Percentiles rank a stretch among this genome's conserved stretches.
phyloP scores from a whole-genome alignment of 441 rosid species.

The Croton laevigatus region DNA sequence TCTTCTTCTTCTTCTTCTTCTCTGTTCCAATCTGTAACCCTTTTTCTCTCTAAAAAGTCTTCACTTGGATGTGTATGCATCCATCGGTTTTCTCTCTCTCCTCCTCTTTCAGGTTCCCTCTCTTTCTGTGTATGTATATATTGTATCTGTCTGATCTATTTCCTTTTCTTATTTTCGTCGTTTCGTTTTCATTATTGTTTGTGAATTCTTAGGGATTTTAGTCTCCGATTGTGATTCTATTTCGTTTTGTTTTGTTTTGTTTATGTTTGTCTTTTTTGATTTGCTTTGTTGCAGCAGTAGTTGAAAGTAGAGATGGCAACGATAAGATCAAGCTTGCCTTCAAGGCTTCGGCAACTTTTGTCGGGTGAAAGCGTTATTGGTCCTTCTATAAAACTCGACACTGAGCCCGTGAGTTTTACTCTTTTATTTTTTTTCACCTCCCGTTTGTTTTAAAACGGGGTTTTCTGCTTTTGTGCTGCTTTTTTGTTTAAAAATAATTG shows the following conservation, averaged over 20 bases:
- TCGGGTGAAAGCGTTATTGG: conserved; percentile 82
- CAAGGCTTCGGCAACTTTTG: conserved; percentile 85
- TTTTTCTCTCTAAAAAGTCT: conserved; percentile 5
- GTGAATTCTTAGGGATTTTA: conserved; percentile 15
- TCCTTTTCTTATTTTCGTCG: neutral
- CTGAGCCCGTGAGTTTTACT: conserved; percentile 74
- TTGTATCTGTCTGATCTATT: conserved; percentile 38
- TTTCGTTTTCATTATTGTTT: neutral
- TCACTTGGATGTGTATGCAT: conserved; percentile 44
- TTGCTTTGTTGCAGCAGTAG: conserved; percentile 17
- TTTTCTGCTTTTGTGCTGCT: conserved; percentile 19
- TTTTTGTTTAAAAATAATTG: neutral
- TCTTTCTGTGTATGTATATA: neutral
- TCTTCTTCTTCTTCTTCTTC: conserved; percentile 15
- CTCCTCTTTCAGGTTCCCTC: conserved; percentile 27
- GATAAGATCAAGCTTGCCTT: conserved; percentile 86
- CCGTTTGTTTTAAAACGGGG: neutral
- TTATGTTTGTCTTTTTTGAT: neutral
- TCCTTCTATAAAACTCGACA: conserved; percentile 75
- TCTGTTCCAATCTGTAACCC: neutral
- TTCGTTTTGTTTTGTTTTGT: neutral
- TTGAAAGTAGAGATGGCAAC: conserved; percentile 67
- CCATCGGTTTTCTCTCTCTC: conserved; percentile 20
- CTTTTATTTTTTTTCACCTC: neutral
- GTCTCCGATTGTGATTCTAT: conserved; percentile 10